Evolutionary conservation across 2,329 filamentous ascomycete species (phyloP).

Genomic region (Penicillium paneum): DNA sequence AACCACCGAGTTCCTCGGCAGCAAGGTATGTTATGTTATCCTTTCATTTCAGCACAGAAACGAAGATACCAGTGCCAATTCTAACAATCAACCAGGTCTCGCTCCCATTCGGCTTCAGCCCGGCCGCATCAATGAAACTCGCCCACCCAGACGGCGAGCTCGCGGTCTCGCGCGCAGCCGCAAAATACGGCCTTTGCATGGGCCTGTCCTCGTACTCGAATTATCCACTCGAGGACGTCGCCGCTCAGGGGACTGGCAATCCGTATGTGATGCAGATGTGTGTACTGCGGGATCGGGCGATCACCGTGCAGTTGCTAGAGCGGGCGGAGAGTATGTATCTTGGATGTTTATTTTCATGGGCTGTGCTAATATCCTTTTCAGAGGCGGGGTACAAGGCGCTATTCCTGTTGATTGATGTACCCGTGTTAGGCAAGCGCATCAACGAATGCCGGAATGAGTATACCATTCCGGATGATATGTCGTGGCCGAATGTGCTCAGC

Average conservation of each 20-base stretch:
- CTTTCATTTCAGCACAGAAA: not conserved
- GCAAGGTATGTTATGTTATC: constrained; percentile 21
- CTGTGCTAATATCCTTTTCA: constrained; percentile 12
- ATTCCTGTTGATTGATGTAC: constrained; percentile 55
- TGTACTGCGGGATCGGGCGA: constrained; percentile 49
- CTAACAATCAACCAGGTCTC: constrained; percentile 28
- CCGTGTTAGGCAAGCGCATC: constrained; percentile 52
- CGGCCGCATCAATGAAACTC: constrained; percentile 53
- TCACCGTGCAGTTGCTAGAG: constrained; percentile 43
- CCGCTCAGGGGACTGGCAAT: constrained; percentile 39
- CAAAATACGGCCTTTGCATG: constrained; percentile 46
- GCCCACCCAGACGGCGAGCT: constrained; percentile 54
- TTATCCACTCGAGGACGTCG: constrained; percentile 48
- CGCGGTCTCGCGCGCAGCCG: constrained; percentile 49
- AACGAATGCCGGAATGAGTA: constrained; percentile 56
- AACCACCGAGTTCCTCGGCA: constrained; percentile 46
- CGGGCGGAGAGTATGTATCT: constrained; percentile 42
- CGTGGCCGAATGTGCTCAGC: constrained; percentile 45
- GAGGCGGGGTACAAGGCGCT: constrained; percentile 53
- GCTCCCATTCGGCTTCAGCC: constrained; percentile 54
- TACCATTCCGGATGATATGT: constrained; percentile 44
- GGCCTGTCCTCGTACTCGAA: constrained; percentile 50
- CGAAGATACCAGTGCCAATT: not conserved
- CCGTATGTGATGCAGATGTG: constrained; percentile 57
- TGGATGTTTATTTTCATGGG: not conserved